These are phyloP conservation scores for Rubus parviflorus DNA, from an alignment of 306 rosid species.

Conservation along the genomic window DNA sequence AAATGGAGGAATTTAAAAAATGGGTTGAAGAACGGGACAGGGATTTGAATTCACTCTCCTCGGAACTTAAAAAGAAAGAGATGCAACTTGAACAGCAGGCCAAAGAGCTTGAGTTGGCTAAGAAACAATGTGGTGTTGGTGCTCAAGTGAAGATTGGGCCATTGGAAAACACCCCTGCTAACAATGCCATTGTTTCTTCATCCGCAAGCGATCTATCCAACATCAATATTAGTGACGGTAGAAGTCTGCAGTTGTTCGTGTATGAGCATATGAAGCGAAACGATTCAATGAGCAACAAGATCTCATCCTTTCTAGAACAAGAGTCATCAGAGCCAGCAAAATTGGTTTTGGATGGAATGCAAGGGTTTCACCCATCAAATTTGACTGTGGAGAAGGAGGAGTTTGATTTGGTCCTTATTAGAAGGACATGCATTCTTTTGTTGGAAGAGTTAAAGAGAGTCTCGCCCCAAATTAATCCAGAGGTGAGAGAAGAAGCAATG, in stretches of 20 bases:
- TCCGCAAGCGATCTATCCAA: neutral
- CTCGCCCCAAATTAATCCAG: slow-evolving; percentile 34
- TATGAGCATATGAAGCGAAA: slow-evolving; percentile 27
- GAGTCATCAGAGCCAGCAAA: slow-evolving; percentile 36
- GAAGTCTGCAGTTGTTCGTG: neutral
- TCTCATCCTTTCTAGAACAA: slow-evolving; percentile 29
- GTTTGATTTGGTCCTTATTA: slow-evolving; percentile 25
- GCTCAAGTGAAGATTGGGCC: neutral
- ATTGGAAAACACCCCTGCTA: too few relatives aligned
- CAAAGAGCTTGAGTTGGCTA: neutral
- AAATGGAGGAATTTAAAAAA: slow-evolving; percentile 11
- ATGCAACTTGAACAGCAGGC: slow-evolving; percentile 12
- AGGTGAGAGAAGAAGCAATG: slow-evolving; percentile 39
- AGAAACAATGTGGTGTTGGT: slow-evolving; percentile 14
- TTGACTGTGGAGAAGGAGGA: slow-evolving; percentile 11
- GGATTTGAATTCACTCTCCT: slow-evolving; percentile 7
- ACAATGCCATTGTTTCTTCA: neutral
- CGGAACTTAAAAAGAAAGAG: slow-evolving; percentile 28
- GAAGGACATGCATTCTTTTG: slow-evolving; percentile 45
- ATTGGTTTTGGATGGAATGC: slow-evolving; percentile 49
- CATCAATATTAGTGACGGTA: slow-evolving; percentile 14
- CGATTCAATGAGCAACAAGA: slow-evolving; percentile 22
- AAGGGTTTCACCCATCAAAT: slow-evolving; percentile 38
- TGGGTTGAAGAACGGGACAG: slow-evolving; percentile 11
- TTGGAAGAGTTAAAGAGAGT: slow-evolving; percentile 33